Evolutionary conservation across 495 filamentous ascomycete genomes (phyloP).

Genomic region (Tuber melanosporum): DNA sequence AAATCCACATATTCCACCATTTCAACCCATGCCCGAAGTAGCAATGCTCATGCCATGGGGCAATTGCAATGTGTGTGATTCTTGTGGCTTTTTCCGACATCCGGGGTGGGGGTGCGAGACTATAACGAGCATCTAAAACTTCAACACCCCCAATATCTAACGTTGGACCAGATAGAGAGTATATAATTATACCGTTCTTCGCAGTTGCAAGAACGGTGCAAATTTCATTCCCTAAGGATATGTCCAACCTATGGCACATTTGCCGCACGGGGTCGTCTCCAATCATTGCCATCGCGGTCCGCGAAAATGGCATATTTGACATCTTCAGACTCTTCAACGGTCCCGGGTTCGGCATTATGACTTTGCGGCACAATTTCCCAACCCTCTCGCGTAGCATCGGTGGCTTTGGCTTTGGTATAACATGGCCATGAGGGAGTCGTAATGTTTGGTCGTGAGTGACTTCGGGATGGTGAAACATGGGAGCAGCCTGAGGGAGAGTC

Average conservation of each 20-base stretch:
- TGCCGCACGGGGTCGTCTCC: slow-evolving; percentile 18
- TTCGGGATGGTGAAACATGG: neutral
- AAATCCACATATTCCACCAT: slow-evolving; percentile 28
- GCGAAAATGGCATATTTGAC: slow-evolving; percentile 10
- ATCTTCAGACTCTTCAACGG: slow-evolving; percentile 11
- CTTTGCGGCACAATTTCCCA: slow-evolving; percentile 6
- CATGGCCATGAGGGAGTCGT: neutral
- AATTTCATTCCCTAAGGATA: slow-evolving; percentile 7
- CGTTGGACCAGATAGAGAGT: slow-evolving; percentile 14
- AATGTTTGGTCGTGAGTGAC: neutral
- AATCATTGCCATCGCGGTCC: slow-evolving; percentile 17
- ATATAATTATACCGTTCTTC: slow-evolving; percentile 21
- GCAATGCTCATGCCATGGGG: slow-evolving; percentile 16
- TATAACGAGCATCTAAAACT: slow-evolving; percentile 18
- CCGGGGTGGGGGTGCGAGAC: slow-evolving; percentile 12
- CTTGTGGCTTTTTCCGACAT: slow-evolving; percentile 10
- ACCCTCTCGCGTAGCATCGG: neutral
- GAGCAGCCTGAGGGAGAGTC: neutral
- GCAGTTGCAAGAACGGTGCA: slow-evolving; percentile 21
- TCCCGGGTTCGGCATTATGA: slow-evolving; percentile 10
- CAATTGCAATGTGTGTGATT: slow-evolving; percentile 25
- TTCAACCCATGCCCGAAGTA: slow-evolving; percentile 19
- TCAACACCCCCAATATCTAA: slow-evolving; percentile 1
- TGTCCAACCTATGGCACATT: slow-evolving; percentile 20
- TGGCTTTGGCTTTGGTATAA: slow-evolving; percentile 8